Conservation (phyloP, 352 stramenopile species). For the Peronospora destructor region DNA sequence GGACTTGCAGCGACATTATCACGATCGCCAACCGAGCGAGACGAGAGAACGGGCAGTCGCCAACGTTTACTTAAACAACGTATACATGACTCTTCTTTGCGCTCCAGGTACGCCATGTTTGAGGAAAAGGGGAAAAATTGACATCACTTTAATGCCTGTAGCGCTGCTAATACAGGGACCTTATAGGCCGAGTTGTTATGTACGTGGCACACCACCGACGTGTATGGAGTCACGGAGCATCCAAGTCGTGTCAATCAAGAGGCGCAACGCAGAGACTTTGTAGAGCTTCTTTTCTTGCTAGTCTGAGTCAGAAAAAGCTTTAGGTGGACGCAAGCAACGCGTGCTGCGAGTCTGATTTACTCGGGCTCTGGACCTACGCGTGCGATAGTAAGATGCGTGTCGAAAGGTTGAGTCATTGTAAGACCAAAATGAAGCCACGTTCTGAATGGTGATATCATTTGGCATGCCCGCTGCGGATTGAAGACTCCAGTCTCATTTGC, state of each 20-base stretch:
- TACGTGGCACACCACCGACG: too few species aligned
- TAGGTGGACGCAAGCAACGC: conserved; percentile 4
- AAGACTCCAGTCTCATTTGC: neutral
- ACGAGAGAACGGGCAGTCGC: neutral
- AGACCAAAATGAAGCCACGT: neutral
- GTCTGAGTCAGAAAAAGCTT: conserved; percentile 13
- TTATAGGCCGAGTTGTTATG: neutral
- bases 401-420: neutral
- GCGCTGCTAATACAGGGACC: neutral
- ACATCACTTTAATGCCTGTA: conserved; percentile 23
- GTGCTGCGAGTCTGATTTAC: conserved; percentile 11
- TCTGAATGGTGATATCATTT: neutral
- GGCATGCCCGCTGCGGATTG: neutral
- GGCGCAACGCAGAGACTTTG: neutral
- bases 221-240: conserved; percentile 1
- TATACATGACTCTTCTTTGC: conserved; percentile 8
- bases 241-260: neutral
- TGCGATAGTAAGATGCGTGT: neutral
- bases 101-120: conserved; percentile 15
- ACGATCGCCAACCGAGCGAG: conserved; percentile 15
- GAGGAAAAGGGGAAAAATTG: conserved; percentile 11
- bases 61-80: conserved; percentile 7
- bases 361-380: conserved; percentile 1
- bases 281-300: conserved; percentile 5
- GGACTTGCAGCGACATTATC: conserved; percentile 22